Evolutionary conservation across 2,329 filamentous ascomycete genomes (phyloP).

Genomic region (Sclerotinia trifoliorum): DNA sequence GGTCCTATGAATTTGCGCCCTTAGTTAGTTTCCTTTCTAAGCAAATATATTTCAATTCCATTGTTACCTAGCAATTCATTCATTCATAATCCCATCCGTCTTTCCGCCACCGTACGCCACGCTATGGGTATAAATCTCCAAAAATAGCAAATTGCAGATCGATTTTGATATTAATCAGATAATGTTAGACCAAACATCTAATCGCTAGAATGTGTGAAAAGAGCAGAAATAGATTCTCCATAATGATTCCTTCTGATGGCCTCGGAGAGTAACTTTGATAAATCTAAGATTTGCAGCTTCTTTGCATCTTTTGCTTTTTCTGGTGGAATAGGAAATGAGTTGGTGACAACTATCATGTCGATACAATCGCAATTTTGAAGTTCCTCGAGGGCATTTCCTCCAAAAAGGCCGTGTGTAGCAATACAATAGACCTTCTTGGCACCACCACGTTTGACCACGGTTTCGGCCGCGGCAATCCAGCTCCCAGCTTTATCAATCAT

Average conservation of each 20-base stretch:
- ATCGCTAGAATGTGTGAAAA: constrained; percentile 37
- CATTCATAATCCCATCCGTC: constrained; percentile 12
- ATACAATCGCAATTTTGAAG: constrained; percentile 92
- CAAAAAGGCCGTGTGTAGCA: constrained; percentile 93
- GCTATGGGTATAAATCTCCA: constrained; percentile 29
- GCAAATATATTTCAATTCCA: background rate
- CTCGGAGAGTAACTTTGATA: constrained; percentile 84
- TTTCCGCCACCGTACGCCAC: constrained; percentile 32
- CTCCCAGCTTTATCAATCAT: constrained; percentile 98
- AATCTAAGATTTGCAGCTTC: constrained; percentile 87
- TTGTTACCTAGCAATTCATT: constrained; percentile 25
- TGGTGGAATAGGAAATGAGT: constrained; percentile 88
- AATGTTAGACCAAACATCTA: constrained; percentile 27
- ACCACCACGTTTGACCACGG: constrained; percentile 86
- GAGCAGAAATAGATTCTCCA: constrained; percentile 69
- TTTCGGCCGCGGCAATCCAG: constrained; percentile 97
- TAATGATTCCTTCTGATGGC: constrained; percentile 96
- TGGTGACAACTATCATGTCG: constrained; percentile 90
- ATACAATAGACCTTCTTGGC: constrained; percentile 97
- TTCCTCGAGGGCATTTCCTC: constrained; percentile 82
- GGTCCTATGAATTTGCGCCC: constrained; percentile 13
- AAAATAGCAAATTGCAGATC: constrained; percentile 48
- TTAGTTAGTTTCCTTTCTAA: background rate
- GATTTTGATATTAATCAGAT: constrained; percentile 27
- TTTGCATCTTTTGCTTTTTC: constrained; percentile 67